Conservation (phyloP, 2,329 filamentous ascomycete genomes). For the Sclerotinia spermophila region DNA sequence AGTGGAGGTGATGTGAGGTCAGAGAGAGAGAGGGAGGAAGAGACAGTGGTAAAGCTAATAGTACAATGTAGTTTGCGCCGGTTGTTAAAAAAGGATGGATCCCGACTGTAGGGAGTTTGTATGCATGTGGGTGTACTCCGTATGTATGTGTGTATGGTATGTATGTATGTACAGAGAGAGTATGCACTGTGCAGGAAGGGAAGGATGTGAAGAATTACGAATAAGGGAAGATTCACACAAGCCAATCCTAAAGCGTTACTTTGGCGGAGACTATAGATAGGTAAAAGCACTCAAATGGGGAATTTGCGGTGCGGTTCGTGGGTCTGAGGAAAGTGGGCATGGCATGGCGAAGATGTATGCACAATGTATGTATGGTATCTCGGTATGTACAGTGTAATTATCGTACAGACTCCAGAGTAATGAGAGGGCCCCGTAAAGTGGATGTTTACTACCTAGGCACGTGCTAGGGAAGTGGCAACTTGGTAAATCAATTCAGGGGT, state of each 20-base stretch:
- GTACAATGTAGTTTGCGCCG: background rate
- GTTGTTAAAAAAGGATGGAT: background rate
- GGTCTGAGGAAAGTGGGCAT: conserved; percentile 1
- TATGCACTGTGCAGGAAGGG: conserved; percentile 2
- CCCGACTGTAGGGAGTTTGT: background rate
- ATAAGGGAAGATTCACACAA: background rate
- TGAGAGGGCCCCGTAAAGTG: too few relatives aligned
- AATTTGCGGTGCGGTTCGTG: background rate
- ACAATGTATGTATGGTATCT: background rate
- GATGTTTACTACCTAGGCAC: background rate
- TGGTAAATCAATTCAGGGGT: background rate
- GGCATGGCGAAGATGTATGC: background rate
- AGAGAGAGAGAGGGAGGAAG: background rate
- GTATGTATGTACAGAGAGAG: too few relatives aligned
- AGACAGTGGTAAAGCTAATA: background rate
- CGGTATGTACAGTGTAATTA: background rate
- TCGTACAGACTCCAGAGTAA: background rate
- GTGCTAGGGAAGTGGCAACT: background rate
- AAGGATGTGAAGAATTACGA: background rate
- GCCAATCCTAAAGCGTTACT: conserved; percentile 5
- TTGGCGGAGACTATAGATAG: background rate
- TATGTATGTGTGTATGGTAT: background rate
- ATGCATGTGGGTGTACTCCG: background rate
- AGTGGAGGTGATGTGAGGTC: background rate
- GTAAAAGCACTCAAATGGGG: background rate